A percentile compares a stretch with the other conserved stretches of the same genome.
Evolutionary conservation across 1,284 basidiomycete species (phyloP).

Genomic region (Meripilus lineatus): DNA sequence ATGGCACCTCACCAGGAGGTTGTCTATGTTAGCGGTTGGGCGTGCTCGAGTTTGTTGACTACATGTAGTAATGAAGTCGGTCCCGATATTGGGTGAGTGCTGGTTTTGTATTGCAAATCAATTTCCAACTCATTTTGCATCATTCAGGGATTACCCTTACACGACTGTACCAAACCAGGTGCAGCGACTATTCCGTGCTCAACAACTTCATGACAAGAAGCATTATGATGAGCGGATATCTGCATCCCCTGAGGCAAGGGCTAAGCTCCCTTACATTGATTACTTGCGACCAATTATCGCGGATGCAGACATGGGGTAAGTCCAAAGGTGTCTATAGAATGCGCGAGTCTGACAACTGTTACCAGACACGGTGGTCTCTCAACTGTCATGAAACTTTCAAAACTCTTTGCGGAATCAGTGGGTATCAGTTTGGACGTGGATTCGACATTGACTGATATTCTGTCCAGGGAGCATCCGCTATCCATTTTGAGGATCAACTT

Average conservation of each 20-base stretch:
- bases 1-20: constrained; percentile 95
- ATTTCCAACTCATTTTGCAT: constrained; percentile 3
- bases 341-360: constrained; percentile 10
- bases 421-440: constrained; percentile 16
- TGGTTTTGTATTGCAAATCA: constrained; percentile 3
- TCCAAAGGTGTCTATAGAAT: constrained; percentile 9
- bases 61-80: constrained; percentile 96
- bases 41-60: constrained; percentile 81
- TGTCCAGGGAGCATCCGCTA: constrained; percentile 73
- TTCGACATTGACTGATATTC: constrained; percentile 2
- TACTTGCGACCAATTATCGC: constrained; percentile 93
- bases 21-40: constrained; percentile 96
- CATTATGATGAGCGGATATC: constrained; percentile 82
- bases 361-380: constrained; percentile 86
- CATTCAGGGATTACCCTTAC: constrained; percentile 83
- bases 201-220: constrained; percentile 83
- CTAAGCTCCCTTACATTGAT: constrained; percentile 74
- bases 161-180: constrained; percentile 94
- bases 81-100: constrained; percentile 87
- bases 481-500: constrained; percentile 90
- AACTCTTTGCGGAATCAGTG: constrained; percentile 87
- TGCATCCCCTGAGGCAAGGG: constrained; percentile 56
- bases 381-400: constrained; percentile 94
- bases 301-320: constrained; percentile 89
- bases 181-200: constrained; percentile 80